Evolutionary conservation across 2,329 filamentous ascomycete species (phyloP).

Genomic region (Phaeomoniella chlamydospora): DNA sequence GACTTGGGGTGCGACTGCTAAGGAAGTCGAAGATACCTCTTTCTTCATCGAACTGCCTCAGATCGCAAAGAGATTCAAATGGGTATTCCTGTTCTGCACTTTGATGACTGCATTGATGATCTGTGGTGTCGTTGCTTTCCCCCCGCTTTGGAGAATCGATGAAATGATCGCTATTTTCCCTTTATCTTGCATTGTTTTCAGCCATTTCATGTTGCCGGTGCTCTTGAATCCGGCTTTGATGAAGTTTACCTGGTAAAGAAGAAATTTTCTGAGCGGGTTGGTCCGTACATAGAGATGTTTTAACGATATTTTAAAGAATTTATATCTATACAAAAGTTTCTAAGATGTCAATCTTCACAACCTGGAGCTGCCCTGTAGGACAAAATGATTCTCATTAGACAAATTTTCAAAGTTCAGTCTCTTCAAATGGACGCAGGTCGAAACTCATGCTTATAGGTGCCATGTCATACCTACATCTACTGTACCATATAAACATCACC

Average conservation of each 20-base stretch:
- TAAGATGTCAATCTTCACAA: too few species aligned
- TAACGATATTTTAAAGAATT: too few species aligned
- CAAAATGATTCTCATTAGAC: too few species aligned
- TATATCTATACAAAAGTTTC: too few species aligned
- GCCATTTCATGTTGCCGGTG: slow-evolving; percentile 45
- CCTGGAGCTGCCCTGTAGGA: too few species aligned
- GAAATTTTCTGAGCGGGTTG: too few species aligned
- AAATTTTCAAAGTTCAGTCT: too few species aligned
- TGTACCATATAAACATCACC: too few species aligned
- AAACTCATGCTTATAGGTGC: too few species aligned
- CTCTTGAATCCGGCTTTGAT: slow-evolving; percentile 49
- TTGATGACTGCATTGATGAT: slow-evolving; percentile 32
- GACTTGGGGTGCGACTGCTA: slow-evolving; percentile 69
- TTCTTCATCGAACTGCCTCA: slow-evolving; percentile 76
- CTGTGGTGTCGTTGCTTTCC: slow-evolving; percentile 31
- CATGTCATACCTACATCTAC: too few species aligned
- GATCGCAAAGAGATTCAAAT: slow-evolving; percentile 68
- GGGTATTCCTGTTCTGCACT: slow-evolving; percentile 28
- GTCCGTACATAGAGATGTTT: too few species aligned
- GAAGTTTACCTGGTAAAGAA: slow-evolving; percentile 44
- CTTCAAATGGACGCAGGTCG: too few species aligned
- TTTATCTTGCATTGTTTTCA: slow-evolving; percentile 34
- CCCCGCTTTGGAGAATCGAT: slow-evolving; percentile 10
- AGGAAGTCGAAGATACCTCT: slow-evolving; percentile 53
- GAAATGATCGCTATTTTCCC: slow-evolving; percentile 40